phyloP scores from a whole-genome alignment of 805 yeast genomes.

The Wickerhamomyces hampshirensis region DNA sequence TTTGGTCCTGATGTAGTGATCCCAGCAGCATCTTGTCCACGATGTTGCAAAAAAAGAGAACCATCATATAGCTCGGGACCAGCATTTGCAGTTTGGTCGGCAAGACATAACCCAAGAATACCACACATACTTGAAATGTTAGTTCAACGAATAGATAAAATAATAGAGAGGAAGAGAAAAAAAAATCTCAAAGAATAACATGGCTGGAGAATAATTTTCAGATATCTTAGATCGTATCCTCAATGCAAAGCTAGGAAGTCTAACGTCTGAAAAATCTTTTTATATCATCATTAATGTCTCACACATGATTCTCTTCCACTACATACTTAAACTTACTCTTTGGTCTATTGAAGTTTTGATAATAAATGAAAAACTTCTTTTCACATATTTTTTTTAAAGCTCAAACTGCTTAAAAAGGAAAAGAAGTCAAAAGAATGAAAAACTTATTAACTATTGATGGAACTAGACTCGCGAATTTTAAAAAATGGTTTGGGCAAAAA shows the following conservation, averaged over 20 bases:
- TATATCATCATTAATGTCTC: slow-evolving; percentile 17
- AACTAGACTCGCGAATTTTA: no score
- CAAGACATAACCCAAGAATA: slow-evolving; percentile 79
- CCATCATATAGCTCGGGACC: slow-evolving; percentile 93
- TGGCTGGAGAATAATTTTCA: no score
- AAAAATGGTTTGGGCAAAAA: no score
- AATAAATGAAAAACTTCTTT: no score
- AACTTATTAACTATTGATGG: no score
- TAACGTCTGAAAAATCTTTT: slow-evolving; percentile 27
- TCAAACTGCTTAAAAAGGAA: slow-evolving; percentile 1
- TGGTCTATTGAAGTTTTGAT: no score
- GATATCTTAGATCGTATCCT: slow-evolving; percentile 22
- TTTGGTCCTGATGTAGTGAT: slow-evolving; percentile 92
- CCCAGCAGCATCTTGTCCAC: slow-evolving; percentile 99
- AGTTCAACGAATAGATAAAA: background rate
- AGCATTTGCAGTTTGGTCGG: slow-evolving; percentile 66
- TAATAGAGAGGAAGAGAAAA: background rate
- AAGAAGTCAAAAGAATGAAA: slow-evolving; percentile 3
- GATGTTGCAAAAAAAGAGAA: slow-evolving; percentile 85
- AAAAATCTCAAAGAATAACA: no score
- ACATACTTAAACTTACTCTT: no score
- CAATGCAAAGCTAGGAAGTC: slow-evolving; percentile 28
- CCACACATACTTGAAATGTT: slow-evolving; percentile 74
- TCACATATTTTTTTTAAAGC: no score
- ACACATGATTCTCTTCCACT: no score